These are phyloP conservation scores for Echeveria elegans DNA, from an alignment of 164 flowering plant species.

Conservation along the genomic window DNA sequence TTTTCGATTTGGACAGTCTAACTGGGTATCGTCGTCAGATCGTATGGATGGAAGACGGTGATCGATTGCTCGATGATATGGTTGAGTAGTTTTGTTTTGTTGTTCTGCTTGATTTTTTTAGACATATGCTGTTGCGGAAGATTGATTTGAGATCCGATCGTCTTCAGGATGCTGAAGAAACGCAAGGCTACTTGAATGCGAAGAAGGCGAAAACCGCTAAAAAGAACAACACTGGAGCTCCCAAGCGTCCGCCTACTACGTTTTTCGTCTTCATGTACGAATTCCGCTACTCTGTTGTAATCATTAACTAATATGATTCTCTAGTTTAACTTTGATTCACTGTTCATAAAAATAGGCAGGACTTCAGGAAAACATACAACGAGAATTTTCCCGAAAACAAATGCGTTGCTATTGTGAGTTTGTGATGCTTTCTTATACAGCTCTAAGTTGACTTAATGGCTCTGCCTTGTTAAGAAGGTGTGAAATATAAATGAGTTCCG, in stretches of 20 bases:
- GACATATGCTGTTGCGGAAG: background rate
- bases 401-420: conserved; percentile 3
- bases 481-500: background rate
- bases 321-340: too few species aligned
- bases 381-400: background rate
- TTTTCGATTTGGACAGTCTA: too few species aligned
- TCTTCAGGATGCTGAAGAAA: conserved; percentile 1
- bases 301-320: too few species aligned
- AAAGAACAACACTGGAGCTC: background rate
- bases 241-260: background rate
- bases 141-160: background rate
- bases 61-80: background rate
- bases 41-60: background rate
- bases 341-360: conserved; percentile 2
- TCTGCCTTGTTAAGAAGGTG: background rate
- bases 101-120: background rate
- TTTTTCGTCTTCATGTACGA: background rate
- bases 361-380: conserved; percentile 1
- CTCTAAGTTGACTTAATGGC: background rate
- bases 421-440: background rate
- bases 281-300: background rate
- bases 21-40: background rate
- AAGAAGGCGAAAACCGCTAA: background rate
- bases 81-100: background rate
- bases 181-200: background rate